phyloP scores from a whole-genome alignment of 2,329 filamentous ascomycete genomes.

The Fusarium sp. region DNA sequence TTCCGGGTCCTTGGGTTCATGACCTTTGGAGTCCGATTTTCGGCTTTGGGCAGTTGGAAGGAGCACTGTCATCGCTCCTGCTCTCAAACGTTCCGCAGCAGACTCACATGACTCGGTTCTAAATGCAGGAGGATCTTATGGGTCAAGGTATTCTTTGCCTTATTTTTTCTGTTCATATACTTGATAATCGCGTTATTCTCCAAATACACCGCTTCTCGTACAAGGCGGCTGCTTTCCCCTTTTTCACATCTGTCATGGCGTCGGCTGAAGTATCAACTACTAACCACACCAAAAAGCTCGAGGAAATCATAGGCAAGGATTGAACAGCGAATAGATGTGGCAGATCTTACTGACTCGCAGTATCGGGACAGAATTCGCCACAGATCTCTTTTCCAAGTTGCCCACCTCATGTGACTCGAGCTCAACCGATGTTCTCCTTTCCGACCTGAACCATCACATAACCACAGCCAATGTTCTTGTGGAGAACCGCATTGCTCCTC shows the following conservation, averaged over 20 bases:
- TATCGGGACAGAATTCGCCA: conserved; percentile 42
- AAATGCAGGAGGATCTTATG: not conserved
- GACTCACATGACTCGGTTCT: conserved; percentile 10
- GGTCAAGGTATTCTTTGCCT: not conserved
- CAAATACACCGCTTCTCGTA: not conserved
- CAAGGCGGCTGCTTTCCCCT: not conserved
- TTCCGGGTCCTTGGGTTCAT: not conserved
- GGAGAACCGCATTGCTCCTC: not conserved
- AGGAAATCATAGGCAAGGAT: conserved; percentile 36
- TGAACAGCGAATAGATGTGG: not conserved
- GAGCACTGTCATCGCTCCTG: not conserved
- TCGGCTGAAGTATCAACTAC: conserved; percentile 15
- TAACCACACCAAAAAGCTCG: conserved; percentile 39
- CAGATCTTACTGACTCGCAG: not conserved
- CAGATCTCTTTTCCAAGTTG: conserved; percentile 41
- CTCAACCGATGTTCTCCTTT: conserved; percentile 53
- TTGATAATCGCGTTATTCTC: not conserved
- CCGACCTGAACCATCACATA: conserved; percentile 45
- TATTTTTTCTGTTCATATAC: not conserved
- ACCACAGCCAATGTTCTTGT: conserved; percentile 30
- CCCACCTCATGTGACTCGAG: conserved; percentile 42
- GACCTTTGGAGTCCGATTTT: not conserved
- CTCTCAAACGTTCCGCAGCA: not conserved
- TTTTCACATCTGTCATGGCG: conserved; percentile 31
- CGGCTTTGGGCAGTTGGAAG: not conserved